Conservation (phyloP, 441 rosid species). For the Arabidopsis hybrid region DNA sequence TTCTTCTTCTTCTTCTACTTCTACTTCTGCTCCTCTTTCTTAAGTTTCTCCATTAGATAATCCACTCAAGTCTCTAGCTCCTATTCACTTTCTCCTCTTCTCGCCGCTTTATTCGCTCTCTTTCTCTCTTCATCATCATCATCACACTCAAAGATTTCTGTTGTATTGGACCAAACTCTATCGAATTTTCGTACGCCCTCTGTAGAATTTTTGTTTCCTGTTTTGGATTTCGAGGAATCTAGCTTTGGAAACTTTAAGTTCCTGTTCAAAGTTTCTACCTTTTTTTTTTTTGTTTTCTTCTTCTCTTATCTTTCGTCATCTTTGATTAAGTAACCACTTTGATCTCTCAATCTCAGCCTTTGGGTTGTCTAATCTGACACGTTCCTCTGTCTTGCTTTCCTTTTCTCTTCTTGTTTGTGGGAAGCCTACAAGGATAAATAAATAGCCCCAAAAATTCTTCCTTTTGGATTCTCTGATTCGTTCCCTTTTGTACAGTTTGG, state of each 20-base stretch:
- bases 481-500: conserved; percentile 21
- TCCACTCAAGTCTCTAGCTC: conserved; percentile 49
- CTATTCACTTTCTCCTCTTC: conserved; percentile 26
- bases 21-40: conserved; percentile 44
- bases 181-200: background rate
- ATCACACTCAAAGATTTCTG: conserved; percentile 19
- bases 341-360: conserved; percentile 33
- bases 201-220: conserved; percentile 20
- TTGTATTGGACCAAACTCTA: conserved; percentile 41
- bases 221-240: conserved; percentile 41
- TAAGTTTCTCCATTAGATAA: conserved; percentile 45
- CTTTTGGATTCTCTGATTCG: conserved; percentile 20
- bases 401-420: conserved; percentile 27
- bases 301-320: conserved; percentile 35
- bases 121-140: conserved; percentile 18
- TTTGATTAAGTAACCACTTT: conserved; percentile 27
- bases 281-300: background rate
- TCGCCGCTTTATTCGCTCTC: conserved; percentile 10
- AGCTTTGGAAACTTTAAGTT: conserved; percentile 27
- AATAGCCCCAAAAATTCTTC: conserved; percentile 17
- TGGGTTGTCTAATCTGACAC: conserved; percentile 42
- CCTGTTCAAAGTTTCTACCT: conserved; percentile 27
- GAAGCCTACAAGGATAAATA: conserved; percentile 40
- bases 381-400: conserved; percentile 44
- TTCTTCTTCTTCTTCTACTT: conserved; percentile 43